phyloP scores from a whole-genome alignment of 495 filamentous ascomycete species.

The Daldinia caldariorum region DNA sequence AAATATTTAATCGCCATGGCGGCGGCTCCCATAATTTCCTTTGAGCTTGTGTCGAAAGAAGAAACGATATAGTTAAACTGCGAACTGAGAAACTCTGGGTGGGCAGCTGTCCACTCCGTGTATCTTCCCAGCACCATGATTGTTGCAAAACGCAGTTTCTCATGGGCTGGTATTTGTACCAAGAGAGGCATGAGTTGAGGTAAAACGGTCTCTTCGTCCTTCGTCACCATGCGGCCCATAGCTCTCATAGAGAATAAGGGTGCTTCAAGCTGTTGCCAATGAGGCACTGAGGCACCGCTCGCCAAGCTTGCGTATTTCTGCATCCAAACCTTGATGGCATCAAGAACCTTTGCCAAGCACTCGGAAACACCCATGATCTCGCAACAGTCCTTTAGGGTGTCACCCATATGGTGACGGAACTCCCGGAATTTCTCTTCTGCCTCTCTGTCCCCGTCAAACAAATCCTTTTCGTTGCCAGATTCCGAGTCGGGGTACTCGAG shows the following conservation, averaged over 20 bases:
- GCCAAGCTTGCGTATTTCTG: conserved; percentile 79
- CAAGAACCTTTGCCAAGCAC: conserved; percentile 86
- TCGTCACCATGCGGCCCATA: conserved; percentile 96
- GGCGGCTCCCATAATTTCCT: conserved; percentile 88
- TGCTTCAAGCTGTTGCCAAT: conserved; percentile 96
- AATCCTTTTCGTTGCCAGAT: conserved; percentile 74
- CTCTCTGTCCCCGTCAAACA: conserved; percentile 96
- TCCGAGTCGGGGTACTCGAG: conserved; percentile 88
- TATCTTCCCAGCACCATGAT: conserved; percentile 97
- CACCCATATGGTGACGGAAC: conserved; percentile 96
- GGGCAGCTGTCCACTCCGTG: conserved; percentile 95
- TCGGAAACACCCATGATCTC: conserved; percentile 92
- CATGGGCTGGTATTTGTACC: conserved; percentile 92
- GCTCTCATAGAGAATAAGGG: conserved; percentile 94
- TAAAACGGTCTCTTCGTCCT: conserved; percentile 84
- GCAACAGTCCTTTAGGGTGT: conserved; percentile 97
- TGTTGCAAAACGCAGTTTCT: conserved; percentile 95
- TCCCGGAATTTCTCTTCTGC: conserved; percentile 97
- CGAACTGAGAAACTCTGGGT: conserved; percentile 88
- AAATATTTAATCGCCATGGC: conserved; percentile 97
- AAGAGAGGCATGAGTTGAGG: conserved; percentile 91
- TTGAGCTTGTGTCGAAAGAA: conserved; percentile 84
- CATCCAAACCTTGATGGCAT: conserved; percentile 87
- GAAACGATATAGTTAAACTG: conserved; percentile 95
- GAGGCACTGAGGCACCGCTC: conserved; percentile 77